Evolutionary conservation across 306 rosid species (phyloP).

Genomic region (Corylus avellana): DNA sequence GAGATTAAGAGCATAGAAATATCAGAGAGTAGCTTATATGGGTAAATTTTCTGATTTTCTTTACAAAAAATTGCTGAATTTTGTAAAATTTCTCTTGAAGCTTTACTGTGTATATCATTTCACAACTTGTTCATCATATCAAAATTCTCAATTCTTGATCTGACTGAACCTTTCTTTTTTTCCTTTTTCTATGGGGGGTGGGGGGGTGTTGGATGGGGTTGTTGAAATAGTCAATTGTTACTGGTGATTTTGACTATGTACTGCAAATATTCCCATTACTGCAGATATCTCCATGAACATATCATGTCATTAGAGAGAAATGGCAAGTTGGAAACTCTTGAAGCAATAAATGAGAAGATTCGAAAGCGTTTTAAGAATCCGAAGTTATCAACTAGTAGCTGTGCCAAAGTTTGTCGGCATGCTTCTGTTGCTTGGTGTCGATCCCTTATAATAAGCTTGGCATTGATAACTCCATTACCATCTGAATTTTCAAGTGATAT

Average conservation of each 20-base stretch:
- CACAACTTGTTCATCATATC: background rate
- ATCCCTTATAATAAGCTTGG: slow-evolving; percentile 73
- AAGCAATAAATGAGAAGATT: slow-evolving; percentile 90
- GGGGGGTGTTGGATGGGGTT: background rate
- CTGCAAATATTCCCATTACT: slow-evolving; percentile 30
- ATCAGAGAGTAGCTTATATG: slow-evolving; percentile 67
- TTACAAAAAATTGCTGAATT: slow-evolving; percentile 11
- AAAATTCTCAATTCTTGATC: slow-evolving; percentile 4
- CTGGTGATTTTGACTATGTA: slow-evolving; percentile 11
- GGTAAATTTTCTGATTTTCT: slow-evolving; percentile 44
- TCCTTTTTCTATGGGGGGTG: background rate
- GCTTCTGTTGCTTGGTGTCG: slow-evolving; percentile 96
- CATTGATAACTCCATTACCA: slow-evolving; percentile 62
- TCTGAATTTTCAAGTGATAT: slow-evolving; percentile 47
- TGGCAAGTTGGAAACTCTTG: slow-evolving; percentile 82
- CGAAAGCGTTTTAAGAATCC: slow-evolving; percentile 95
- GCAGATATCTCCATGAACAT: slow-evolving; percentile 87
- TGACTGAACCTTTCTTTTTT: slow-evolving; percentile 6
- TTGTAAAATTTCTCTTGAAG: background rate
- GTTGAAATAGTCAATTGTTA: slow-evolving; percentile 16
- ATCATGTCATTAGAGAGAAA: slow-evolving; percentile 64
- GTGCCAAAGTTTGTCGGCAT: slow-evolving; percentile 85
- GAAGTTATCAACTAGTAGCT: slow-evolving; percentile 67
- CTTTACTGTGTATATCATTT: background rate
- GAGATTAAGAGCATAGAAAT: slow-evolving; percentile 72